Base-by-base conservation (phyloP, 108 stramenopile species). In the Discostella pseudostelligera region DNA sequence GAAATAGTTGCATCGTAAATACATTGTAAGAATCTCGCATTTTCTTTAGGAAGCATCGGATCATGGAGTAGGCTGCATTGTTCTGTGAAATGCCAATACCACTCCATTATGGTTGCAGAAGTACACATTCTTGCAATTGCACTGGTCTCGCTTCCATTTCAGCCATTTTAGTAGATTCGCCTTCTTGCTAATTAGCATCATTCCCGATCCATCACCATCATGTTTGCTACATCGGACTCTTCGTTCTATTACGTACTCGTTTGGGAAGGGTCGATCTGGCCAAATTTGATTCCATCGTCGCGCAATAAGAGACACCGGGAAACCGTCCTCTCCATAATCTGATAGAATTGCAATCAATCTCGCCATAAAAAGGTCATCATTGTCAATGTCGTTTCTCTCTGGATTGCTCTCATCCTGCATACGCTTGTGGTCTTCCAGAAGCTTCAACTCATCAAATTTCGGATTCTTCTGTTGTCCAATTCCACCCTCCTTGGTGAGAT, bases 221-320 rank as follows among this genome's bases (percentile, higher is more conserved):
- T 56, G n/a, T 45, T 53, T 19, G 32, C 32, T 26, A 5, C 51
- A 70, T 0, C 53, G 65, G 8, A 65, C 62, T 12, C 54, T 48
- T 16, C 65, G 68, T 39, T 74, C 60, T 17, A 70, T 74, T 35
- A 79, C 19, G 50, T 74, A 79, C 13, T 79, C 72, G 10, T 54
- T 19, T 48, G 91, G 91, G 62, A 89, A 89, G n/a, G 85, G 85
- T 14, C 62, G 51, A 56, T 87, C 72, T 8, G 92, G 92, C 92
- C 92, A 93, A n/a, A 93, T 81, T 65, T 93, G 88, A 29, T 85
- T 82, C 92, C 92, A 93, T 69, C 85, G 78, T 39, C 82, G 69
- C 49, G 75, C 70, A 21, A 93, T 64, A 42, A 87, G 74, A 28
- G 75, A 69, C 5, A 88, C 56, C 57, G 86, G 81, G 44, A 93